Evolutionary conservation across 495 filamentous ascomycete species (phyloP), one percentile per base, ranked within the genome.

Genomic region (Aspergillus nidulans): DNA sequence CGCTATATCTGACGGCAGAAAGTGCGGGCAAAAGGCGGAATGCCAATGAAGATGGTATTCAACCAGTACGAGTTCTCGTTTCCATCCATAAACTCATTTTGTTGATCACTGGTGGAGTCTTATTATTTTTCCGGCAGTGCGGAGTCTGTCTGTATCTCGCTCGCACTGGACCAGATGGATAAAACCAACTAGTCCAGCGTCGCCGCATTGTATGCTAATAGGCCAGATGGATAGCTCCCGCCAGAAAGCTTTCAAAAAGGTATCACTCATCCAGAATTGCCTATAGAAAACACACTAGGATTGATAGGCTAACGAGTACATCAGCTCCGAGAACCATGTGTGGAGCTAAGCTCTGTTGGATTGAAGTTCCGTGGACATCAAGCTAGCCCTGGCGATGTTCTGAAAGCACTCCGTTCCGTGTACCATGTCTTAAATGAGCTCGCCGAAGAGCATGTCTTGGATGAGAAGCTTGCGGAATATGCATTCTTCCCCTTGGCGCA

Each of bases 401-500:
- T 77, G 9, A 61, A 65, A 38, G 76, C 79, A 21, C 73, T 87
- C 21, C 74, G 82, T 24, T 64, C 75, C 0, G 72, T 95, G 3
- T 72, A 76, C 39, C 53, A 60, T 13, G 62, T 79, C 18, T 70
- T 95, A 21, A 68, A 77, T 5, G 65, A 72, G 30, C 75, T 87
- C 60, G 72, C 75, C 34, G 63, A 56, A 42, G 71, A 74, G 44
- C 73, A 79, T 30, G 72, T 77, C 0, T 73, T 97, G 10, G 90
- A 96, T 64, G 77, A 83, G 49, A 91, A 90, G 67, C 73, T 97
- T 23, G 94, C 91, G 7, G 90, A 97, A 67, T 99, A 96, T 74
- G 81, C 87, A 59, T 97, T 97, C 77, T 94, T 96, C 60, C 94
- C 94, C 0, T 72, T 99, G 0, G 90, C 89, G 2, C 87, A 95